Evolutionary conservation across 805 yeast species (phyloP).

Genomic region (Barnettozyma vustinii): DNA sequence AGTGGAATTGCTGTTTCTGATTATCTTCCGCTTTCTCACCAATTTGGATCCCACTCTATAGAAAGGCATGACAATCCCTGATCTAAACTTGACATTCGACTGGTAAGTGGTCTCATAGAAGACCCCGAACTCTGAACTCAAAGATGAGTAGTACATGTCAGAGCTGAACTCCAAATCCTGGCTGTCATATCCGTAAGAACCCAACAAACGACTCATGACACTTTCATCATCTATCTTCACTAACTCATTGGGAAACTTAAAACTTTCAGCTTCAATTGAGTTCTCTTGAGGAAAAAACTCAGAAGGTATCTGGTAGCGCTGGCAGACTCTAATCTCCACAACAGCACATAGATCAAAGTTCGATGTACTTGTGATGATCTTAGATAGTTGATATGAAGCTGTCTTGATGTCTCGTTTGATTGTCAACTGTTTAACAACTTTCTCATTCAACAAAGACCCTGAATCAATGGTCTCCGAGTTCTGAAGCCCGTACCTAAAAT

Average conservation of each 20-base stretch:
- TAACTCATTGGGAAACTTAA: constrained; percentile 34
- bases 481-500: constrained; percentile 36
- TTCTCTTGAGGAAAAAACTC: constrained; percentile 41
- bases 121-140: constrained; percentile 49
- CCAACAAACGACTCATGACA: constrained; percentile 41
- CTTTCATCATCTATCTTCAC: constrained; percentile 33
- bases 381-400: constrained; percentile 39
- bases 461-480: constrained; percentile 17
- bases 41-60: constrained; percentile 38
- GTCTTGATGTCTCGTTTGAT: constrained; percentile 35
- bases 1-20: constrained; percentile 10
- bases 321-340: constrained; percentile 46
- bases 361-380: constrained; percentile 30
- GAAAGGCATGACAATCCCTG: constrained; percentile 53
- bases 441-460: constrained; percentile 27
- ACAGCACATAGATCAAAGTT: constrained; percentile 42
- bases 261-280: constrained; percentile 40
- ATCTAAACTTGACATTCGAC: constrained; percentile 30
- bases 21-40: constrained; percentile 32
- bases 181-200: constrained; percentile 30
- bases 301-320: constrained; percentile 35
- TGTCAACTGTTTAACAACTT: constrained; percentile 33
- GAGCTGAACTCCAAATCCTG: constrained; percentile 28
- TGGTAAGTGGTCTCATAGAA: constrained; percentile 31
- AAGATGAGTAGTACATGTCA: constrained; percentile 37